phyloP scores from a whole-genome alignment of 1,139 yeast genomes.

The Suhomyces kunorum region DNA sequence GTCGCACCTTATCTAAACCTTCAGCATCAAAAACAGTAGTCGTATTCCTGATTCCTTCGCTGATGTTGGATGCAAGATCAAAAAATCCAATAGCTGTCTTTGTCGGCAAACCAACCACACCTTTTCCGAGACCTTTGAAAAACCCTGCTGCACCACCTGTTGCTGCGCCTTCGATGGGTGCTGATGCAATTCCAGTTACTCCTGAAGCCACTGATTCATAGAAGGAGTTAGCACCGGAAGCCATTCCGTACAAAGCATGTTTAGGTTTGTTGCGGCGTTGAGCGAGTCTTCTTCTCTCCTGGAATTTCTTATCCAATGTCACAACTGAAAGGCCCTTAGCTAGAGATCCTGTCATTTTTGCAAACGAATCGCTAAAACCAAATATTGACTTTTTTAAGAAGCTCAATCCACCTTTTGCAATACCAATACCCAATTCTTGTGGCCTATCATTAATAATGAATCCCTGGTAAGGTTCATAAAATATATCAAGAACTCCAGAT shows the following conservation, averaged over 20 bases:
- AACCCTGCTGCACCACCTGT: slow-evolving; percentile 89
- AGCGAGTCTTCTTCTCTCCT: slow-evolving; percentile 72
- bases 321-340: slow-evolving; percentile 94
- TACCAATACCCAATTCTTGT: slow-evolving; percentile 89
- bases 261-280: slow-evolving; percentile 78
- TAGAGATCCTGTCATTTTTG: slow-evolving; percentile 89
- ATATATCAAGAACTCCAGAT: slow-evolving; percentile 93
- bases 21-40: slow-evolving; percentile 88
- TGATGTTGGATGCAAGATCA: slow-evolving; percentile 87
- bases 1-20: slow-evolving; percentile 74
- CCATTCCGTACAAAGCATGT: slow-evolving; percentile 86
- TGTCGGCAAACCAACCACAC: slow-evolving; percentile 92
- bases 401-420: slow-evolving; percentile 94
- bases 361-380: slow-evolving; percentile 91
- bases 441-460: slow-evolving; percentile 92
- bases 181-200: slow-evolving; percentile 82
- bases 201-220: slow-evolving; percentile 88
- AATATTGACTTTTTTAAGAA: slow-evolving; percentile 92
- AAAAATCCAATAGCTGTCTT: slow-evolving; percentile 95
- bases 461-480: slow-evolving; percentile 97
- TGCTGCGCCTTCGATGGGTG: slow-evolving; percentile 87
- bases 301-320: slow-evolving; percentile 83
- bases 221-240: slow-evolving; percentile 86
- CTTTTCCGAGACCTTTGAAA: slow-evolving; percentile 90
- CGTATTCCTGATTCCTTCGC: slow-evolving; percentile 92